These are phyloP conservation scores for Phytophthora fragariae DNA, from an alignment of 352 stramenopile species.

Conservation along the genomic window DNA sequence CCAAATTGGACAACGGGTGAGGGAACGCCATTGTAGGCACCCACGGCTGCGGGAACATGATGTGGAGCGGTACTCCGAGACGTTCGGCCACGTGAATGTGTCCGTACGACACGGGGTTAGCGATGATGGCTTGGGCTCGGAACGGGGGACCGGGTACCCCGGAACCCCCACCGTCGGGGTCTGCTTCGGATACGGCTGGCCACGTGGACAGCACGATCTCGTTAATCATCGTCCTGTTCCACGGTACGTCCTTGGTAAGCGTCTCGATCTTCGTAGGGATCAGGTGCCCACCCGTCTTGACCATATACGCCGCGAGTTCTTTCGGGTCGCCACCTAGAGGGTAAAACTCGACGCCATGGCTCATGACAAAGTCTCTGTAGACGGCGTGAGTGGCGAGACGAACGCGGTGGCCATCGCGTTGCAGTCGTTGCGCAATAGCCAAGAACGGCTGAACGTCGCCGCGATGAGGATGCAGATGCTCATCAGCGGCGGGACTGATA, in stretches of 20 bases:
- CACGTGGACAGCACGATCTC: constrained; percentile 90
- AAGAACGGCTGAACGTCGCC: constrained; percentile 85
- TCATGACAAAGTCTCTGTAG: constrained; percentile 81
- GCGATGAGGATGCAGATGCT: constrained; percentile 83
- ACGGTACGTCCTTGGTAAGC: constrained; percentile 60
- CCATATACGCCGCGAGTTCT: constrained; percentile 89
- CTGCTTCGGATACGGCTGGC: constrained; percentile 76
- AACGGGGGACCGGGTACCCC: constrained; percentile 62
- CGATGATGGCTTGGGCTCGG: constrained; percentile 91
- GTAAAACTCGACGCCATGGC: constrained; percentile 73
- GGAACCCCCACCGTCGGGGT: constrained; percentile 69
- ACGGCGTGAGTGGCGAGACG: constrained; percentile 89
- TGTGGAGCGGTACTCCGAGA: constrained; percentile 91
- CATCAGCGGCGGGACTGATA: constrained; percentile 43
- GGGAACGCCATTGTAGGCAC: constrained; percentile 86
- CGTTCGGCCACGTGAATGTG: constrained; percentile 93
- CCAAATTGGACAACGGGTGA: constrained; percentile 85
- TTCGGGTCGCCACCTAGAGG: constrained; percentile 70
- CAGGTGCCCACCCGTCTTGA: constrained; percentile 76
- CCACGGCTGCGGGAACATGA: constrained; percentile 94
- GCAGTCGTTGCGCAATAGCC: constrained; percentile 79
- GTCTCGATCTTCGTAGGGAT: constrained; percentile 70
- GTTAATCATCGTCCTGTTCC: constrained; percentile 89
- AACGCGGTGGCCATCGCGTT: constrained; percentile 87
- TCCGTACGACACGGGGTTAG: constrained; percentile 92